Percentiles rank a stretch among this genome's conserved stretches.
Evolutionary conservation across 345 rosid genomes (phyloP).

Genomic region (Cardiospermum halicacabum): DNA sequence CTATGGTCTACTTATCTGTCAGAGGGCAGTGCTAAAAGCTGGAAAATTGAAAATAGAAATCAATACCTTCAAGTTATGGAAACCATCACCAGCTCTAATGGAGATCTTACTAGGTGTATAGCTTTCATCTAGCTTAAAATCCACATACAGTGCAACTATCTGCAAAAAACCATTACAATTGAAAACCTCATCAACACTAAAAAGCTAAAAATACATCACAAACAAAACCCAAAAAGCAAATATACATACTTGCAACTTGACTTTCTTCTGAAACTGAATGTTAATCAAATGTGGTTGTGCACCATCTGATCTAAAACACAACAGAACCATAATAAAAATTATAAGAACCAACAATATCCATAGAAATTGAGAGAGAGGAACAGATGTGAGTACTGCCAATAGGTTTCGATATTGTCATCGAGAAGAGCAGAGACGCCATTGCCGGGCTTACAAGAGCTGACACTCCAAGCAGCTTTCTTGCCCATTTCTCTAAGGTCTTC

Average conservation of each 20-base stretch:
- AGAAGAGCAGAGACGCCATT: conserved; percentile 83
- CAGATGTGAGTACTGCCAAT: conserved; percentile 78
- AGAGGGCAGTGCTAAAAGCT: background rate
- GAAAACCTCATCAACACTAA: background rate
- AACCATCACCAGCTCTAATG: conserved; percentile 89
- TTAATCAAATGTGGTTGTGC: conserved; percentile 93
- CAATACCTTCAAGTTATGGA: conserved; percentile 86
- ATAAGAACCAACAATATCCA: background rate
- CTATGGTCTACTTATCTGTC: too few species aligned
- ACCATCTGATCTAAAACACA: conserved; percentile 73
- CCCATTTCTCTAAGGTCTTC: conserved; percentile 89
- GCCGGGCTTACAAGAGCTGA: conserved; percentile 94
- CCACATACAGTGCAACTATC: conserved; percentile 76
- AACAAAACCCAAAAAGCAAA: background rate
- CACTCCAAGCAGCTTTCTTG: conserved; percentile 92
- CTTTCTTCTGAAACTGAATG: conserved; percentile 95
- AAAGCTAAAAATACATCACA: background rate
- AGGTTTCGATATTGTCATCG: conserved; percentile 80
- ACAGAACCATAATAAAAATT: background rate
- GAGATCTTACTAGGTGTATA: conserved; percentile 86
- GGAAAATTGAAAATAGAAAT: background rate
- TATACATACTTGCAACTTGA: conserved; percentile 62
- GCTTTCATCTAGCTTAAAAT: conserved; percentile 95
- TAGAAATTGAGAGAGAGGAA: background rate
- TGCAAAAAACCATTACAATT: conserved; percentile 25